phyloP scores from a whole-genome alignment of 768 basidiomycete genomes.

The Kwoniella dejecticola region DNA sequence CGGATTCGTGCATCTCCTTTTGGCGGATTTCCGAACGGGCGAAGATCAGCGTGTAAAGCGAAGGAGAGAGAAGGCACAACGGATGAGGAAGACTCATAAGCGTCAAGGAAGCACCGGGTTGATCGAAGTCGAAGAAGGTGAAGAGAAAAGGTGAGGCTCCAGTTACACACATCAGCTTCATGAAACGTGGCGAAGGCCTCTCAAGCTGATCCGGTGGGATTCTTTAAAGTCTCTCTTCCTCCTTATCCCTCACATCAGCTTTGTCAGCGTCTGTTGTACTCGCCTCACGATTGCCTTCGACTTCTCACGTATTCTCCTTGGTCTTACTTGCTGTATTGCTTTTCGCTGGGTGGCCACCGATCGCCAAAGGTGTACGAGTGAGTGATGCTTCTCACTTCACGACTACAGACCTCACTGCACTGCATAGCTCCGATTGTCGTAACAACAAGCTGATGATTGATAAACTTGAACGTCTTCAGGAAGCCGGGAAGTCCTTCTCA shows the following conservation, averaged over 20 bases:
- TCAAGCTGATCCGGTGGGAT: too few species aligned
- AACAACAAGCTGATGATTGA: too few species aligned
- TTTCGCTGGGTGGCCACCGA: conserved; percentile 48
- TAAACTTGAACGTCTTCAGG: conserved; percentile 20
- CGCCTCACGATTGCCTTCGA: conserved; percentile 81
- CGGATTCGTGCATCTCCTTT: conserved; percentile 75
- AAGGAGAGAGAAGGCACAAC: conserved; percentile 15
- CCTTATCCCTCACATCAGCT: conserved; percentile 64
- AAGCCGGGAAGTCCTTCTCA: conserved; percentile 40
- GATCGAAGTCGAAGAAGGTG: conserved; percentile 13
- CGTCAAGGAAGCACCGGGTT: conserved; percentile 19
- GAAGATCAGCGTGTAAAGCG: conserved; percentile 33
- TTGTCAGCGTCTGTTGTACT: conserved; percentile 90
- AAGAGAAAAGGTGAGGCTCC: conserved; percentile 46
- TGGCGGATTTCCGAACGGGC: conserved; percentile 67
- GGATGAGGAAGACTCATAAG: conserved; percentile 8
- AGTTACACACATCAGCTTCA: background rate
- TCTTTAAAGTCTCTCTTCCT: conserved; percentile 52
- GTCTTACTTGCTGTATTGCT: conserved; percentile 42
- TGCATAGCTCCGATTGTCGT: too few species aligned
- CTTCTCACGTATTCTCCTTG: conserved; percentile 84
- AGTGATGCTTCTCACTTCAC: conserved; percentile 9
- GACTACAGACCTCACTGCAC: too few species aligned
- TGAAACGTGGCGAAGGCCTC: too few species aligned
- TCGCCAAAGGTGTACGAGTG: conserved; percentile 46